A percentile compares a stretch with the other conserved stretches of the same genome.
These are phyloP conservation scores for Malus sieversii DNA, from an alignment of 306 rosid genomes.

Conservation along the genomic window DNA sequence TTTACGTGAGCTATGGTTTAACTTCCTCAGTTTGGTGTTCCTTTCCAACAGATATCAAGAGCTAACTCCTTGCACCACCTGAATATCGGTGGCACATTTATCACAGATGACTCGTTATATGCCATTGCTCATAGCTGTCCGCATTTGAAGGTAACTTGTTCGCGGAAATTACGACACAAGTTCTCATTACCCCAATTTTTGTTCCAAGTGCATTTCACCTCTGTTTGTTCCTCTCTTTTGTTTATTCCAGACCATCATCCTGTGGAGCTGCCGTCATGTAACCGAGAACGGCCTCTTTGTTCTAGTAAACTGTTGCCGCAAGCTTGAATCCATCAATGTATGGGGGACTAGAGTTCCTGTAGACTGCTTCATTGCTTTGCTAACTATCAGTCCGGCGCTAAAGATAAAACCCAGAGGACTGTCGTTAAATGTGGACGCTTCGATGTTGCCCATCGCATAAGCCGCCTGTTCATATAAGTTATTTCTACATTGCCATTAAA, in stretches of 20 bases:
- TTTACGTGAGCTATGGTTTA: neutral
- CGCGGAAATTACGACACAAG: neutral
- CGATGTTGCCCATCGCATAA: conserved; percentile 20
- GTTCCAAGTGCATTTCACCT: neutral
- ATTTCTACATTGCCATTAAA: neutral
- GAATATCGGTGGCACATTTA: conserved; percentile 87
- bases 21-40: conserved; percentile 4
- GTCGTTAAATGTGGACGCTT: conserved; percentile 9
- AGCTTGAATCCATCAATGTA: conserved; percentile 67
- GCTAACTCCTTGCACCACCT: conserved; percentile 64
- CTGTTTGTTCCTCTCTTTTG: neutral
- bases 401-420: conserved; percentile 46
- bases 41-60: conserved; percentile 55
- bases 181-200: neutral
- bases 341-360: conserved; percentile 88
- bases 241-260: conserved; percentile 55
- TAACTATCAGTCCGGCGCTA: conserved; percentile 51
- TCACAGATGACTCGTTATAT: conserved; percentile 74
- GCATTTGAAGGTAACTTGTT: conserved; percentile 53
- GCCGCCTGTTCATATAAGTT: neutral
- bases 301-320: conserved; percentile 59
- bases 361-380: conserved; percentile 51
- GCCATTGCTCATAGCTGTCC: conserved; percentile 69
- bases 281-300: conserved; percentile 63
- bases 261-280: conserved; percentile 93